phyloP scores from a whole-genome alignment of 2,329 filamentous ascomycete species.

The Cercospora citrullina region DNA sequence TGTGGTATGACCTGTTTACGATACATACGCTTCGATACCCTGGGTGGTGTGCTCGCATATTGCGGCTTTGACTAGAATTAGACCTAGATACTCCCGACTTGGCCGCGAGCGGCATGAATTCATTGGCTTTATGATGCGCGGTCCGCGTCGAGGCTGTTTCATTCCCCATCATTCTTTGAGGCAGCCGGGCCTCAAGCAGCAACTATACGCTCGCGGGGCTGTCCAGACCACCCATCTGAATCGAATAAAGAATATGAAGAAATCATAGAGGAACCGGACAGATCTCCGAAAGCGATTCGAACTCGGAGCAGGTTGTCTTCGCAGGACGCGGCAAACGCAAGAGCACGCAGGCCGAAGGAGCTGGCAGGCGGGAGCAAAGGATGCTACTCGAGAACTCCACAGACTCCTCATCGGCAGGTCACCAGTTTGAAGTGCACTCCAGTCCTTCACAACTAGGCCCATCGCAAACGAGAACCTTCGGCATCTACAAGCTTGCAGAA shows the following conservation, averaged over 20 bases:
- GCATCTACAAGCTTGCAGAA: neutral
- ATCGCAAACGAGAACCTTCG: neutral
- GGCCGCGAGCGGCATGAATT: neutral
- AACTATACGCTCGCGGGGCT: neutral
- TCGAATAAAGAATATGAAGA: neutral
- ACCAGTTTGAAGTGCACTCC: neutral
- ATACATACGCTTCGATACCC: neutral
- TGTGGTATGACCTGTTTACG: neutral
- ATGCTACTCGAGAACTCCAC: neutral
- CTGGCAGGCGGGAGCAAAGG: neutral
- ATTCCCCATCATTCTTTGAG: neutral
- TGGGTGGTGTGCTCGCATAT: slow-evolving; percentile 6
- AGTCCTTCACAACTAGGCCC: neutral
- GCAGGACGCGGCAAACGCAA: neutral
- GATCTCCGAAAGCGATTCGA: neutral
- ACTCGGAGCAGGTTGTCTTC: neutral
- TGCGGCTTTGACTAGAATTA: slow-evolving; percentile 13
- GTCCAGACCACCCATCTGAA: neutral
- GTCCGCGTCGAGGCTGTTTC: neutral
- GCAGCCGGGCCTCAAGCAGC: neutral
- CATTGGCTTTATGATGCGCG: neutral
- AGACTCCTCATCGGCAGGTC: neutral
- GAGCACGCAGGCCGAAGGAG: neutral
- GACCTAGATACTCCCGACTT: slow-evolving; percentile 16
- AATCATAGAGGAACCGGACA: neutral